phyloP scores from a whole-genome alignment of 2,329 filamentous ascomycete species.

The Dothistroma septosporum region DNA sequence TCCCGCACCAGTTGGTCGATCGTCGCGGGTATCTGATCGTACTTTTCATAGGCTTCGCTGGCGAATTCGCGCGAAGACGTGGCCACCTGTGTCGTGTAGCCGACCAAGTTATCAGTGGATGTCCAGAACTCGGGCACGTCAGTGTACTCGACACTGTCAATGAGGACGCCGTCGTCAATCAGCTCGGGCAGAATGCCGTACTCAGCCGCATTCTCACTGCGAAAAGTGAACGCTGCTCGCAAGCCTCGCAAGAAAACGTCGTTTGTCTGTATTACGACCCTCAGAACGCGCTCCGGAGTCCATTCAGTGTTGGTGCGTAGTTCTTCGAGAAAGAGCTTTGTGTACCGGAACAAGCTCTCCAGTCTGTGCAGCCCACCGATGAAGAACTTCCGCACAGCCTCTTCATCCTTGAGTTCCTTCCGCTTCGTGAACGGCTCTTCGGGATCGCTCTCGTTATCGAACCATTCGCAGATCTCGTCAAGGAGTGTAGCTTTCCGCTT shows the following conservation, averaged over 20 bases:
- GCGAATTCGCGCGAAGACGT: constrained; percentile 41
- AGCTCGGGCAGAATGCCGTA: constrained; percentile 71
- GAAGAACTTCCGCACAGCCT: constrained; percentile 83
- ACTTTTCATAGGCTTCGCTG: constrained; percentile 38
- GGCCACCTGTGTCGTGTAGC: constrained; percentile 37
- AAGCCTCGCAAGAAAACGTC: constrained; percentile 66
- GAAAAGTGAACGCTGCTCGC: constrained; percentile 64
- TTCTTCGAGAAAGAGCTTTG: constrained; percentile 20
- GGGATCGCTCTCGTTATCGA: constrained; percentile 73
- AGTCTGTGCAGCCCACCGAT: constrained; percentile 41
- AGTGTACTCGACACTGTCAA: constrained; percentile 55
- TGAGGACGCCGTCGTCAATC: constrained; percentile 47
- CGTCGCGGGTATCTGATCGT: constrained; percentile 23
- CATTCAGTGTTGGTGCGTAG: constrained; percentile 18
- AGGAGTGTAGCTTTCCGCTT: constrained; percentile 67
- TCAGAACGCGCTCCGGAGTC: constrained; percentile 43
- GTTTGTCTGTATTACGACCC: constrained; percentile 61
- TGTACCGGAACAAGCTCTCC: constrained; percentile 25
- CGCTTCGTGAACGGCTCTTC: constrained; percentile 67
- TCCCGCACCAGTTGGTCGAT: constrained; percentile 39
- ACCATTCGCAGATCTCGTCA: constrained; percentile 67
- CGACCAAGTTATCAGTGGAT: constrained; percentile 53
- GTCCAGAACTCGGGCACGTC: constrained; percentile 82
- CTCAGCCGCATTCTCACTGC: constrained; percentile 60
- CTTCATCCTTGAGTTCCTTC: constrained; percentile 64